phyloP scores from a whole-genome alignment of 176 grass and related monocot species.

The Carex myosuroides region DNA sequence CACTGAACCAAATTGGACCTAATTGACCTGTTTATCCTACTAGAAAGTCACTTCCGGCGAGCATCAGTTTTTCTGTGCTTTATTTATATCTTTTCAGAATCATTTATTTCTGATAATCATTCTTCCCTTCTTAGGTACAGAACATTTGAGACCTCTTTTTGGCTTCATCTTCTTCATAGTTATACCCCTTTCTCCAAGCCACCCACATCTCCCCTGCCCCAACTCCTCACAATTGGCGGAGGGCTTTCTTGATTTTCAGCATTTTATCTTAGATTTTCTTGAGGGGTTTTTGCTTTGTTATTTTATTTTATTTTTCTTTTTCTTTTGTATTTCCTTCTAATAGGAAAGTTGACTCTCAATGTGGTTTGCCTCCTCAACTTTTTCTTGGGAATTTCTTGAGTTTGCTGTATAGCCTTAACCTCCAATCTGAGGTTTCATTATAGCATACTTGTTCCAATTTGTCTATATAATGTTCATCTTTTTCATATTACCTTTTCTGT shows the following conservation, averaged over 20 bases:
- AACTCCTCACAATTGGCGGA: background rate
- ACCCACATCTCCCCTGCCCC: background rate
- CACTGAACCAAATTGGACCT: background rate
- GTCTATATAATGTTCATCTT: background rate
- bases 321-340: background rate
- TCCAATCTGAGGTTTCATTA: background rate
- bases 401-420: background rate
- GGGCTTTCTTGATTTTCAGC: background rate
- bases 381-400: background rate
- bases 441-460: background rate
- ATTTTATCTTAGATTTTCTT: background rate
- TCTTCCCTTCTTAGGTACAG: background rate
- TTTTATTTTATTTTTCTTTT: background rate
- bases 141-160: background rate
- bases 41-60: background rate
- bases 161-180: background rate
- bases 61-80: background rate
- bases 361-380: background rate
- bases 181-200: background rate
- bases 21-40: background rate
- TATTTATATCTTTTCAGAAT: background rate
- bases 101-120: background rate
- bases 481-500: slow-evolving; percentile 4
- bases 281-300: background rate
- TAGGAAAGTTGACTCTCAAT: background rate